Evolutionary conservation across 108 stramenopile genomes (phyloP).

Genomic region (Stephanodiscus minutulus): DNA sequence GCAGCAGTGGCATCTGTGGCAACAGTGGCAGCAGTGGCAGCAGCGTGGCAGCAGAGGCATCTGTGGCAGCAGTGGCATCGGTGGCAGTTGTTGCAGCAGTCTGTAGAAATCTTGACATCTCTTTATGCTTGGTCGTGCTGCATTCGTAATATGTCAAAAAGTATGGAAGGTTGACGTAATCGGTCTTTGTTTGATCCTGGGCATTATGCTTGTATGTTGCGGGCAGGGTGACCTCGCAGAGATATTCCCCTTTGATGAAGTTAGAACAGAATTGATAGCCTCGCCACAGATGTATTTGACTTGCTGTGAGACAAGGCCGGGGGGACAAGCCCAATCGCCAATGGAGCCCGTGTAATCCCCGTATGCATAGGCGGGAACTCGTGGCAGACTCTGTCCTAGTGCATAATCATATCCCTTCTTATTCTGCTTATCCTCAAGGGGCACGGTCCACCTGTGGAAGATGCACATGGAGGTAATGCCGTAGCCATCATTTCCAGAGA

Average conservation of each 20-base stretch:
- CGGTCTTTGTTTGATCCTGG: constrained; percentile 1
- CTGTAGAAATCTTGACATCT: constrained; percentile 50
- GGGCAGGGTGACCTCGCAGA: too few relatives aligned
- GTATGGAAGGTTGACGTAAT: constrained; percentile 23
- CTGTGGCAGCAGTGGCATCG: too few relatives aligned
- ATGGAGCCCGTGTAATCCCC: background rate
- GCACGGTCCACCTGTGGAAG: constrained; percentile 20
- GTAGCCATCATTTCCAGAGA: background rate
- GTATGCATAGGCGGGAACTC: background rate
- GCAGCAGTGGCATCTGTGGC: too few relatives aligned
- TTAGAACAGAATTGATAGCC: constrained; percentile 28
- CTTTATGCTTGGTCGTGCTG: constrained; percentile 13
- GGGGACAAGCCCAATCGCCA: constrained; percentile 35
- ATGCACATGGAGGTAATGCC: constrained; percentile 31
- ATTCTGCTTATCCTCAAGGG: background rate
- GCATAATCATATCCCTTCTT: constrained; percentile 21
- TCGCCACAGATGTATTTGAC: constrained; percentile 20
- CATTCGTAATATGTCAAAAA: constrained; percentile 33
- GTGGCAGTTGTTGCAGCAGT: too few relatives aligned
- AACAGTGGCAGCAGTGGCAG: too few relatives aligned
- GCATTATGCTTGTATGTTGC: background rate
- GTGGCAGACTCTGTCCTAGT: constrained; percentile 10
- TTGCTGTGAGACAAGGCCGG: constrained; percentile 4
- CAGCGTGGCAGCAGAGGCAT: too few relatives aligned
- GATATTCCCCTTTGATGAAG: constrained; percentile 31